These are phyloP conservation scores for Nephelium lappaceum DNA, from an alignment of 345 rosid genomes.

Conservation along the genomic window DNA sequence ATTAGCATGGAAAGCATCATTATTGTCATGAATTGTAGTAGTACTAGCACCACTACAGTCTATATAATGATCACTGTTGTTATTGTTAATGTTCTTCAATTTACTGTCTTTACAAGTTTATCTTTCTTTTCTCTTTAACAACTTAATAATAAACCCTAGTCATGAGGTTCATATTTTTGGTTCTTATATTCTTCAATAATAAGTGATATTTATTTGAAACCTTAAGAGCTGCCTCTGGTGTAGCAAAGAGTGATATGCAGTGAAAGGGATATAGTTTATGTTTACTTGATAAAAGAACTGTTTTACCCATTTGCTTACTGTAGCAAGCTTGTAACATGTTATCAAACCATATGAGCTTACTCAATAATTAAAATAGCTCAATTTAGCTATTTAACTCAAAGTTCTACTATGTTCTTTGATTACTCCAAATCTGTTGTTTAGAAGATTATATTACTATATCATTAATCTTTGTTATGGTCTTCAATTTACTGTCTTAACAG, in stretches of 20 bases:
- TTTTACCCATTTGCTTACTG: neutral
- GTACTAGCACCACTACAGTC: neutral
- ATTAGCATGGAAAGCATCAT: neutral
- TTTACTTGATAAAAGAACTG: neutral
- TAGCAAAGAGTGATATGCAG: neutral
- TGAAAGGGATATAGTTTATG: neutral
- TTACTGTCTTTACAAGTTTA: neutral
- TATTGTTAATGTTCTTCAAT: neutral
- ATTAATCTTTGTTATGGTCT: too few species aligned
- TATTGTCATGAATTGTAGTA: neutral
- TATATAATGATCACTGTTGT: neutral
- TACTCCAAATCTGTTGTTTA: neutral
- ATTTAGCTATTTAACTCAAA: too few species aligned
- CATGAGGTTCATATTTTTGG: neutral
- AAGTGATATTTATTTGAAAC: neutral
- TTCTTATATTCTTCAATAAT: neutral
- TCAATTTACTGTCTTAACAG: neutral
- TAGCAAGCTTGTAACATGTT: neutral
- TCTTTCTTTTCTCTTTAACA: neutral
- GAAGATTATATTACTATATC: neutral
- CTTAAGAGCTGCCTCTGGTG: neutral
- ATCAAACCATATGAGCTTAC: neutral
- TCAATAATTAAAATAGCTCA: neutral
- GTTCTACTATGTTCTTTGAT: neutral
- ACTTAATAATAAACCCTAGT: neutral